phyloP scores from a whole-genome alignment of 306 rosid genomes.

The Elaeagnus macrophylla region DNA sequence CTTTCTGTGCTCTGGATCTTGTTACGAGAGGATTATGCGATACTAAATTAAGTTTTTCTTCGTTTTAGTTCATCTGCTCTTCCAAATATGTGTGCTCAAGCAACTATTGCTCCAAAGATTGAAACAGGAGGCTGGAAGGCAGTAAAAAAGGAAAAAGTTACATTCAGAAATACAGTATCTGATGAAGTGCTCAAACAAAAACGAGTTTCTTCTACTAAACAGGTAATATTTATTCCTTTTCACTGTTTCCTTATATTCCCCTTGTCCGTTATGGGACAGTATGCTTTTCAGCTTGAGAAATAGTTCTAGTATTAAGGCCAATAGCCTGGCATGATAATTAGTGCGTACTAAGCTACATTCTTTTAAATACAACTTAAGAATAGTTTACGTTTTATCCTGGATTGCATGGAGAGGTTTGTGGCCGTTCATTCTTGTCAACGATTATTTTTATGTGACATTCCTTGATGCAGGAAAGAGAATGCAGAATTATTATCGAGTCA shows the following conservation, averaged over 20 bases:
- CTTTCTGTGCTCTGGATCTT: neutral
- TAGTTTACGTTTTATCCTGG: too few species aligned
- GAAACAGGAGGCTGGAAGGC: slow-evolving; percentile 66
- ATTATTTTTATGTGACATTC: slow-evolving; percentile 22
- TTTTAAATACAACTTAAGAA: too few species aligned
- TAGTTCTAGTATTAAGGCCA: too few species aligned
- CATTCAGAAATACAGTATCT: slow-evolving; percentile 26
- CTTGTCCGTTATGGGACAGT: too few species aligned
- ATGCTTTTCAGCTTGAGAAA: too few species aligned
- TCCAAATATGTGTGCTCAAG: slow-evolving; percentile 25
- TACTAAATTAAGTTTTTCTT: slow-evolving; percentile 13
- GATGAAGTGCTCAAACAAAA: slow-evolving; percentile 34
- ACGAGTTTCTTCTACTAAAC: slow-evolving; percentile 23
- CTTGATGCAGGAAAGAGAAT: slow-evolving; percentile 43
- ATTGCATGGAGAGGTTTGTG: too few species aligned
- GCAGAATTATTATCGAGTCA: slow-evolving; percentile 59
- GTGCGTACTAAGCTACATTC: too few species aligned
- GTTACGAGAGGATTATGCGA: too few species aligned
- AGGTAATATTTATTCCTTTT: slow-evolving; percentile 33
- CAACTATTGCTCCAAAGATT: slow-evolving; percentile 31
- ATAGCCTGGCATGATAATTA: too few species aligned
- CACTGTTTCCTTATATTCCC: slow-evolving; percentile 4
- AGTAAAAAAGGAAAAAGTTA: slow-evolving; percentile 38
- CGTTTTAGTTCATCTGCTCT: slow-evolving; percentile 36
- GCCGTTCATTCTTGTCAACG: too few species aligned